These are phyloP conservation scores for Citrus unshiu DNA, from an alignment of 345 rosid species.

Conservation along the genomic window DNA sequence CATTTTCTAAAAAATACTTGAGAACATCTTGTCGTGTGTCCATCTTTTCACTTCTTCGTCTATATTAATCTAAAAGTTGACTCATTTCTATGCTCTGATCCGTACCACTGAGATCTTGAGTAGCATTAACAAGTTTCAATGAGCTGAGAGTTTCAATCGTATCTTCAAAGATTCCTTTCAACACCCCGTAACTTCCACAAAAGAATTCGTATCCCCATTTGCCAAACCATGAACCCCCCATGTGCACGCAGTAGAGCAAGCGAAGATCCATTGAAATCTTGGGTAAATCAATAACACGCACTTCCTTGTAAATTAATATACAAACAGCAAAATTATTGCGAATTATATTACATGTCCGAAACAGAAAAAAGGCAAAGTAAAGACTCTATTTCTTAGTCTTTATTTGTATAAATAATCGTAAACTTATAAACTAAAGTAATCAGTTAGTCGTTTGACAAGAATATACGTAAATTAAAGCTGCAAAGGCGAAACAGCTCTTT, in stretches of 20 bases:
- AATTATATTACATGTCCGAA: neutral
- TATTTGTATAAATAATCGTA: too few relatives aligned
- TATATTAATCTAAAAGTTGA: slow-evolving; percentile 45
- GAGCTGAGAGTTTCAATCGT: slow-evolving; percentile 69
- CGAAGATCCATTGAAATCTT: slow-evolving; percentile 67
- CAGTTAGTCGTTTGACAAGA: slow-evolving; percentile 49
- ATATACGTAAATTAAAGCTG: too few relatives aligned
- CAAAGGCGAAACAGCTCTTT: too few relatives aligned
- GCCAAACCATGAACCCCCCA: slow-evolving; percentile 86
- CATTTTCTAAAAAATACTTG: slow-evolving; percentile 41
- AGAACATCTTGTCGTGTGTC: too few relatives aligned
- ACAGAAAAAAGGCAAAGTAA: neutral
- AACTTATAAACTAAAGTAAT: too few relatives aligned
- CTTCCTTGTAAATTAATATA: slow-evolving; percentile 36
- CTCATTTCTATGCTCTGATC: slow-evolving; percentile 30
- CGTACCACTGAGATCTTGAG: slow-evolving; percentile 37
- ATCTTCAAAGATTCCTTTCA: slow-evolving; percentile 41
- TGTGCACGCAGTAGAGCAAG: slow-evolving; percentile 73
- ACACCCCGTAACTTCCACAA: slow-evolving; percentile 72
- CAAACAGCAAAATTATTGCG: too few relatives aligned
- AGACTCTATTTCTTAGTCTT: too few relatives aligned
- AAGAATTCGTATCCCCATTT: slow-evolving; percentile 76
- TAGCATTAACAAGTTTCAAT: slow-evolving; percentile 40
- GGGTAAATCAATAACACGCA: slow-evolving; percentile 61
- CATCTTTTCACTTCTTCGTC: slow-evolving; percentile 54